Percentiles rank a stretch among this genome's conserved stretches.
These are phyloP conservation scores for Polyporus arcularius DNA, from an alignment of 768 basidiomycete species.

Conservation along the genomic window DNA sequence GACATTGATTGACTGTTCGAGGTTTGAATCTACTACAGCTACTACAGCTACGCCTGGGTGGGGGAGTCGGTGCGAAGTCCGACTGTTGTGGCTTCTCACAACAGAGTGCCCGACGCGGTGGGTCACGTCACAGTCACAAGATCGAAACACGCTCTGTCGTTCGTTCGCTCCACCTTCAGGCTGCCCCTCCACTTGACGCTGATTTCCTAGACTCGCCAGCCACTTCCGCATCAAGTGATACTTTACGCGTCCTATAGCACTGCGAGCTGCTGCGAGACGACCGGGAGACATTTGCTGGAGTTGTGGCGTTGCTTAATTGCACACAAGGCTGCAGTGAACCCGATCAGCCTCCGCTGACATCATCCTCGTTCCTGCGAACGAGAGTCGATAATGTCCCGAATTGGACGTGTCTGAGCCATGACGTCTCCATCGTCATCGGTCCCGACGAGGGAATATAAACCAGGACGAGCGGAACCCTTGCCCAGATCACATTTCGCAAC, in stretches of 20 bases:
- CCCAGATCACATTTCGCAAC: conserved; percentile 11
- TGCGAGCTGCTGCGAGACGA: too few species aligned
- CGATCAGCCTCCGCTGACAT: conserved; percentile 17
- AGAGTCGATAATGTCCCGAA: not conserved
- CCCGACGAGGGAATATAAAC: conserved; percentile 11
- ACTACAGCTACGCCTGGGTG: too few species aligned
- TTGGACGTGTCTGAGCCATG: conserved; percentile 2
- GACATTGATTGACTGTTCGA: too few species aligned
- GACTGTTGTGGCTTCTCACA: too few species aligned
- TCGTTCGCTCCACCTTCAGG: too few species aligned
- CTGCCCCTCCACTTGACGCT: too few species aligned
- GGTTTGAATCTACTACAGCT: too few species aligned
- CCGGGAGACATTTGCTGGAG: conserved; percentile 1
- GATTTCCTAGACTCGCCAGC: too few species aligned
- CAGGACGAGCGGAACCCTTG: not conserved
- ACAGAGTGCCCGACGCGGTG: not conserved
- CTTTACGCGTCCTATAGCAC: too few species aligned
- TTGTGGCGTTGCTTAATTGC: conserved; percentile 10
- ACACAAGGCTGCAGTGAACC: not conserved
- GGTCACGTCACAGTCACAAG: not conserved
- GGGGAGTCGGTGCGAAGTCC: too few species aligned
- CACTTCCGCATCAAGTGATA: too few species aligned
- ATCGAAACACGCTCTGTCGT: not conserved
- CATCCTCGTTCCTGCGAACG: not conserved
- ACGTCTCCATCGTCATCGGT: conserved; percentile 16